A percentile compares a stretch with the other conserved stretches of the same genome.
phyloP scores from a whole-genome alignment of 345 rosid genomes.

The Eucalyptus brandiana region DNA sequence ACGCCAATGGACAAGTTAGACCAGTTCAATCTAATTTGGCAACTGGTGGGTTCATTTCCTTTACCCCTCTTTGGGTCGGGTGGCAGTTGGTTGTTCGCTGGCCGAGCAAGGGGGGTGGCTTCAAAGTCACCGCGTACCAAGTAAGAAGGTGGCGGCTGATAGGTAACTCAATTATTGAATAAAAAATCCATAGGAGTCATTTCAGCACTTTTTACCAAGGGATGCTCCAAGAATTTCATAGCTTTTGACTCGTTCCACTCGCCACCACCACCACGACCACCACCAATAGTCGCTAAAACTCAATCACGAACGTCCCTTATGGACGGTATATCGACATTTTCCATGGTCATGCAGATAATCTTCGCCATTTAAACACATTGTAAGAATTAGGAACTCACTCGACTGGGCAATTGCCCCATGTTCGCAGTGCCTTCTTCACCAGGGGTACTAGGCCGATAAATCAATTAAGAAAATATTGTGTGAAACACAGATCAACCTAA shows the following conservation, averaged over 20 bases:
- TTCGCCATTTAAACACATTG: background rate
- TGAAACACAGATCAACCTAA: too few species aligned
- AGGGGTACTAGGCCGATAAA: too few species aligned
- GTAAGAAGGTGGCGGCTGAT: background rate
- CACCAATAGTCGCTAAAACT: background rate
- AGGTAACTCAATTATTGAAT: background rate
- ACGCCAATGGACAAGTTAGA: too few species aligned
- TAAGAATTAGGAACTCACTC: background rate
- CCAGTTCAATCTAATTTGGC: too few species aligned
- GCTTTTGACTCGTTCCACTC: background rate
- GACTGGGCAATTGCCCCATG: background rate
- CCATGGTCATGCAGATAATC: background rate
- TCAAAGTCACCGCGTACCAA: background rate
- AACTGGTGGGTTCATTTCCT: too few species aligned
- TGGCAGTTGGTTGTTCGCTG: background rate
- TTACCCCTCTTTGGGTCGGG: background rate
- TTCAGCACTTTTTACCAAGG: background rate
- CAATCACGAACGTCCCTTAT: background rate
- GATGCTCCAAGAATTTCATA: background rate
- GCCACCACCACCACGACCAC: rapidly evolving
- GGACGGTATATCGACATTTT: background rate
- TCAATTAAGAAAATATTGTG: too few species aligned
- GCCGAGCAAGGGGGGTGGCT: background rate
- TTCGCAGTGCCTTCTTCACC: too few species aligned
- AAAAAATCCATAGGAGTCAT: background rate